Base-by-base conservation (phyloP, 306 rosid species). In the Trifolium repens region DNA sequence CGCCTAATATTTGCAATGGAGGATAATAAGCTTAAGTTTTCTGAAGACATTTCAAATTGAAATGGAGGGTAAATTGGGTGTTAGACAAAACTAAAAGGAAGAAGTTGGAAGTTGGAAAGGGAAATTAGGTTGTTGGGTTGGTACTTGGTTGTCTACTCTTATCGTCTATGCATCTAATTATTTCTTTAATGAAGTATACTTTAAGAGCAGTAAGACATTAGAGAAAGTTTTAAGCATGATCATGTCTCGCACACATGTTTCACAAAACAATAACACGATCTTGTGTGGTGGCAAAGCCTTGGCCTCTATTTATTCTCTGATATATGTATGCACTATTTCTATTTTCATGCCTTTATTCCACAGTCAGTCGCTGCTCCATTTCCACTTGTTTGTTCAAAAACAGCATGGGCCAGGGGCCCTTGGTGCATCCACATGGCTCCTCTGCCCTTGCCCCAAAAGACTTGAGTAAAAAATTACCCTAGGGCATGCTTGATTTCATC, bases 71-170 rank as follows among this genome's bases (percentile, higher is more conserved):
- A 76, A 74, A 64, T 24, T 78, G 73, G 78, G 67, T 39, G 69
- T 8, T 46, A 43, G 47, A 49, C 2, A 13, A 13, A 58, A 68
- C 7, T 27, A 69, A 68, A 68, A 67, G 78, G 59, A 83, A 77
- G 88, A 79, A 77, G 83, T 69, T 88, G 78, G 86, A 73, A 72
- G 72, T 47, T 82, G 69, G 71, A 42, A 82, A 74, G 81, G 83
- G 90, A 76, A 79, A 82, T 74, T 79, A 78, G 57, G 86, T 82
- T 79, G 71, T 61, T 26, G 58, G 74, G 88, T 91, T 82, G 90
- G 90, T 85, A 87, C 87, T 88, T 82, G 90, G 89, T 85, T 87
- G 88, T 93, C 88, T 85, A 85, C 87, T 69, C 89, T 82, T 76
- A 78, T 85, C 71, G 65, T 61, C 72, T 62, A 79, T 60, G 83